phyloP scores from a whole-genome alignment of 2,329 filamentous ascomycete genomes.

The Alternaria longipes region DNA sequence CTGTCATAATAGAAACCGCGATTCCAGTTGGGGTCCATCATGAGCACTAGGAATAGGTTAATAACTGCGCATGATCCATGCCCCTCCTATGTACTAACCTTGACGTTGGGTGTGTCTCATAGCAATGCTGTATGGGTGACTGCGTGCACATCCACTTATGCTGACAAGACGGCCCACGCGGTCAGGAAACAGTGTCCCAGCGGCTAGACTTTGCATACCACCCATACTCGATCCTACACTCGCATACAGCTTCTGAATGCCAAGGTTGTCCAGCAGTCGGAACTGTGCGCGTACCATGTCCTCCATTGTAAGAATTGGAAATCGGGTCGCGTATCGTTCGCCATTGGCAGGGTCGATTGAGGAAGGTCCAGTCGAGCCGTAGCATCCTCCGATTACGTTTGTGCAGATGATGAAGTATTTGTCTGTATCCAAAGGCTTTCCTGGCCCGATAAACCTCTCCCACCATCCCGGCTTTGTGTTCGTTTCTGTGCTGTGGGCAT shows the following conservation, averaged over 20 bases:
- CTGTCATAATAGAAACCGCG: constrained; percentile 86
- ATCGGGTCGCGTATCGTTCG: constrained; percentile 88
- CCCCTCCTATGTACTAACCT: constrained; percentile 44
- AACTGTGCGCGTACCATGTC: constrained; percentile 99
- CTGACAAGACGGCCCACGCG: constrained; percentile 84
- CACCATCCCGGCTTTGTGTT: constrained; percentile 96
- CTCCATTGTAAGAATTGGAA: constrained; percentile 93
- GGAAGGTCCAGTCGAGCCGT: constrained; percentile 90
- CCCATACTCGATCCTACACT: constrained; percentile 98
- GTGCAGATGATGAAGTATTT: constrained; percentile 96
- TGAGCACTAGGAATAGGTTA: constrained; percentile 69
- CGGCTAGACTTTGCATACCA: constrained; percentile 94
- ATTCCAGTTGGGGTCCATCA: constrained; percentile 99
- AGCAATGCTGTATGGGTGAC: constrained; percentile 96
- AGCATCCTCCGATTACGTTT: constrained; percentile 95
- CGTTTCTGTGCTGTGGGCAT: constrained; percentile 87
- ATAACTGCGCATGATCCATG: not conserved
- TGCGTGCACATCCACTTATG: constrained; percentile 92
- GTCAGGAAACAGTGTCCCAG: constrained; percentile 82
- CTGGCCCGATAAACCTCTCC: constrained; percentile 97
- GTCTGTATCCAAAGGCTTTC: constrained; percentile 83
- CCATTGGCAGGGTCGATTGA: constrained; percentile 89
- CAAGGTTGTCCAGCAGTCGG: constrained; percentile 80
- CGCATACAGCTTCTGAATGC: constrained; percentile 82
- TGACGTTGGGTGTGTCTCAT: constrained; percentile 98